Percentiles rank a stretch among this genome's conserved stretches.
Evolutionary conservation across 345 rosid genomes (phyloP).

Genomic region (Heritiera littoralis): DNA sequence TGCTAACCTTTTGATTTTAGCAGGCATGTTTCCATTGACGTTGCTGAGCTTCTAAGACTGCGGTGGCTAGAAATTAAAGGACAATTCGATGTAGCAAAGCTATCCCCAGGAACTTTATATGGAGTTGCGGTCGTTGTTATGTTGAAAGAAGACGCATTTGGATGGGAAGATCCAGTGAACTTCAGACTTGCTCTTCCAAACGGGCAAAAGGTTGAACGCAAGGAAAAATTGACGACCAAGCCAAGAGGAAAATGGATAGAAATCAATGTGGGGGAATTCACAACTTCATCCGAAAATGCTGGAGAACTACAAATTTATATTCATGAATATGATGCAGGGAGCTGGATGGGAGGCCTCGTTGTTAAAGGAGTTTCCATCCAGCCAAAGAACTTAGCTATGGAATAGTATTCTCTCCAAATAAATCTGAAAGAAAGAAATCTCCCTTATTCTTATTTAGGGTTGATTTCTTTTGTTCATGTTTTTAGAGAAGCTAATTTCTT

Average conservation of each 20-base stretch:
- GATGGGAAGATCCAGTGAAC: conserved; percentile 62
- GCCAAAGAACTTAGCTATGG: conserved; percentile 30
- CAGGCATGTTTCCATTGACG: conserved; percentile 44
- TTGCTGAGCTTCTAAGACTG: conserved; percentile 43
- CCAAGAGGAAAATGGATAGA: not conserved
- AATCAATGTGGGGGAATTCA: not conserved
- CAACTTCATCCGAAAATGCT: not conserved
- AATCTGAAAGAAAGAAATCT: no score
- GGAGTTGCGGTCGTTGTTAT: conserved; percentile 49
- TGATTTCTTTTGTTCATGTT: no score
- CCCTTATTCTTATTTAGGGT: no score
- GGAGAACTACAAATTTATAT: conserved; percentile 13
- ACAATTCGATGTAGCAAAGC: conserved; percentile 43
- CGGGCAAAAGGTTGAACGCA: not conserved
- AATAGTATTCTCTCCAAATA: no score
- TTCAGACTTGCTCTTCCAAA: conserved; percentile 23
- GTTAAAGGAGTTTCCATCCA: conserved; percentile 57
- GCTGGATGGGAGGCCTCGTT: conserved; percentile 68
- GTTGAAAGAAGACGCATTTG: conserved; percentile 47
- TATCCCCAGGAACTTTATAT: conserved; percentile 51
- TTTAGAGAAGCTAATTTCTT: no score
- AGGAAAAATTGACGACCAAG: not conserved
- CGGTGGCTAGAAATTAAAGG: conserved; percentile 66
- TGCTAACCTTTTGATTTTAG: not conserved
- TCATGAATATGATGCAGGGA: conserved; percentile 47